These are phyloP conservation scores for Pelargonium fulgidum DNA, from an alignment of 441 rosid genomes.

Conservation along the genomic window DNA sequence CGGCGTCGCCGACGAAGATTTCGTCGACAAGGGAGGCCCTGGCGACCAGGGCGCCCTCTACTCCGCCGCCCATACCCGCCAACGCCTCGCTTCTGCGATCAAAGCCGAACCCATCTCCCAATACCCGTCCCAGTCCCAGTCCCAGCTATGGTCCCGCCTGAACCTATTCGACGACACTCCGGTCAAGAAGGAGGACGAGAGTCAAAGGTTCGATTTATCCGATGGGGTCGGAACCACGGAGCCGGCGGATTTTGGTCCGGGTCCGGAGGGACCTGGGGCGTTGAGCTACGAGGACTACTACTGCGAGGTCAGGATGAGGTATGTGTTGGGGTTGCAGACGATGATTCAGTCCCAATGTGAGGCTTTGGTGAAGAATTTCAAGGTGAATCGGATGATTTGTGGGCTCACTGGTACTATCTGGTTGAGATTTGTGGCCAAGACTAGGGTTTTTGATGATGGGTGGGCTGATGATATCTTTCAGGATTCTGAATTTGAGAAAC, in stretches of 20 bases:
- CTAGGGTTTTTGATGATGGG: not conserved
- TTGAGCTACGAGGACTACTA: slow-evolving; percentile 2
- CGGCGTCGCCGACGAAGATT: slow-evolving; percentile 53
- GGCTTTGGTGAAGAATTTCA: not conserved
- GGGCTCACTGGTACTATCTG: not conserved
- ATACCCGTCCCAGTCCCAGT: not conserved
- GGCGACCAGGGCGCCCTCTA: slow-evolving; percentile 36
- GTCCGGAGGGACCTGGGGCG: not conserved
- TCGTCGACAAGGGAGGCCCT: slow-evolving; percentile 30
- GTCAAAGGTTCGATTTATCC: not conserved
- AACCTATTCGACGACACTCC: slow-evolving; percentile 3
- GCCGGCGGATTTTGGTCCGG: not conserved
- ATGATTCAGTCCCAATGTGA: slow-evolving; percentile 2
- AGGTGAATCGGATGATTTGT: not conserved
- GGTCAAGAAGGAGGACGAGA: slow-evolving; percentile 4
- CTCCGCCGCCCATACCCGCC: slow-evolving; percentile 33
- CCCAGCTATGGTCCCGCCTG: slow-evolving; percentile 8
- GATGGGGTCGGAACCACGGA: not conserved
- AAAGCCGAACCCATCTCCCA: slow-evolving; percentile 16
- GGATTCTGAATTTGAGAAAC: not conserved
- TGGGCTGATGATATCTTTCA: not conserved
- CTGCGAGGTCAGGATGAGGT: not conserved
- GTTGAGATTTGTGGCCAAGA: slow-evolving; percentile 2
- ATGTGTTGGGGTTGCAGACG: not conserved
- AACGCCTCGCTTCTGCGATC: slow-evolving; percentile 1